phyloP scores from a whole-genome alignment of 306 rosid species.

The Prunus mume region DNA sequence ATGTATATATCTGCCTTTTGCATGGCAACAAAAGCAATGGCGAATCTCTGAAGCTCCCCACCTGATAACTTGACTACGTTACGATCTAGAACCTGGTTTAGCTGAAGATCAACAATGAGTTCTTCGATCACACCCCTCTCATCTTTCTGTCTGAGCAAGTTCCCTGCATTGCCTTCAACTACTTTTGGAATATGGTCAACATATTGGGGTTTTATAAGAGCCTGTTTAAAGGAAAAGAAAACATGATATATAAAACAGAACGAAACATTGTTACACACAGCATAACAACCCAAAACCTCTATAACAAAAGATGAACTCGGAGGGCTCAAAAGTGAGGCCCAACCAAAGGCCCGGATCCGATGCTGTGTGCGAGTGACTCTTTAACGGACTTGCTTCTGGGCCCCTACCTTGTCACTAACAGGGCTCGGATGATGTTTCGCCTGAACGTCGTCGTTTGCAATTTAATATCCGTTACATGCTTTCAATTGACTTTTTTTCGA shows the following conservation, averaged over 20 bases:
- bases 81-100: conserved; percentile 92
- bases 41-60: conserved; percentile 98
- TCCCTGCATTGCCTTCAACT: too few relatives aligned
- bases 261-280: too few relatives aligned
- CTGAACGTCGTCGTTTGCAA: neutral
- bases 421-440: neutral
- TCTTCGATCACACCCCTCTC: conserved; percentile 29
- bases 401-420: neutral
- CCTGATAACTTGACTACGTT: conserved; percentile 94
- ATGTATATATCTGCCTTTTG: conserved; percentile 94
- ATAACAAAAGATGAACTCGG: neutral
- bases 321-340: neutral
- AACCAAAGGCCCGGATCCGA: neutral
- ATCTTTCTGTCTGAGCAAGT: too few relatives aligned
- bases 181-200: too few relatives aligned
- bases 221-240: too few relatives aligned
- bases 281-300: conserved; percentile 21
- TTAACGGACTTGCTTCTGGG: neutral
- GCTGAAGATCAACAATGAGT: conserved; percentile 78
- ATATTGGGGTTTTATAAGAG: too few relatives aligned
- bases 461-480: neutral
- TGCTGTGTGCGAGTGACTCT: neutral
- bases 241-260: too few relatives aligned
- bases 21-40: conserved; percentile 91
- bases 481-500: conserved; percentile 7